These are phyloP conservation scores for Salvia rosmarinus DNA, from an alignment of 257 asterid genomes.

Conservation along the genomic window DNA sequence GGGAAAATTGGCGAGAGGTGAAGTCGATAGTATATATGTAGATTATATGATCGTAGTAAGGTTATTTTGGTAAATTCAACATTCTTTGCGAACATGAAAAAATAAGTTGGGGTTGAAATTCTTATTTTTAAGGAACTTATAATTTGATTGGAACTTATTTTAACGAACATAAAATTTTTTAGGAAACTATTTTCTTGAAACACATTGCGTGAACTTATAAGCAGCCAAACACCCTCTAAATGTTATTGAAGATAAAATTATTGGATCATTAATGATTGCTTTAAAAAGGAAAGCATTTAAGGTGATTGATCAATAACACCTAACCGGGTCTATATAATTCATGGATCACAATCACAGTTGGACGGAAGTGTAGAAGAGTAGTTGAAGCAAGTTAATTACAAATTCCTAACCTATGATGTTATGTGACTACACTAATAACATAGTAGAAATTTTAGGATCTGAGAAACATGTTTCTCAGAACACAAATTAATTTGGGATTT, in stretches of 20 bases:
- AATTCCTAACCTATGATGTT: background rate
- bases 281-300: background rate
- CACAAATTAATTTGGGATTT: background rate
- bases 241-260: background rate
- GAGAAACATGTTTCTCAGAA: constrained; percentile 18
- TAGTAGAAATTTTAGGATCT: background rate
- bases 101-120: too few relatives aligned
- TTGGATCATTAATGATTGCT: background rate
- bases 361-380: background rate
- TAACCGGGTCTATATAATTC: background rate
- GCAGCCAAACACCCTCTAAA: too few relatives aligned
- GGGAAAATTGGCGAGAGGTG: too few relatives aligned
- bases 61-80: too few relatives aligned
- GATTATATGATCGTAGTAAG: too few relatives aligned
- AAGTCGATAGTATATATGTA: too few relatives aligned
- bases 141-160: too few relatives aligned
- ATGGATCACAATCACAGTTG: background rate
- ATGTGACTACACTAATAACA: background rate
- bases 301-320: constrained; percentile 11
- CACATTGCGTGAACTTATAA: too few relatives aligned
- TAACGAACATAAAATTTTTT: too few relatives aligned
- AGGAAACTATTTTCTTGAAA: too few relatives aligned
- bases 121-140: too few relatives aligned
- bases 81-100: too few relatives aligned
- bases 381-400: background rate